A percentile compares a stretch with the other conserved stretches of the same genome.
phyloP scores from a whole-genome alignment of 208 protist species.

The Trypanosomatidae sp. region DNA sequence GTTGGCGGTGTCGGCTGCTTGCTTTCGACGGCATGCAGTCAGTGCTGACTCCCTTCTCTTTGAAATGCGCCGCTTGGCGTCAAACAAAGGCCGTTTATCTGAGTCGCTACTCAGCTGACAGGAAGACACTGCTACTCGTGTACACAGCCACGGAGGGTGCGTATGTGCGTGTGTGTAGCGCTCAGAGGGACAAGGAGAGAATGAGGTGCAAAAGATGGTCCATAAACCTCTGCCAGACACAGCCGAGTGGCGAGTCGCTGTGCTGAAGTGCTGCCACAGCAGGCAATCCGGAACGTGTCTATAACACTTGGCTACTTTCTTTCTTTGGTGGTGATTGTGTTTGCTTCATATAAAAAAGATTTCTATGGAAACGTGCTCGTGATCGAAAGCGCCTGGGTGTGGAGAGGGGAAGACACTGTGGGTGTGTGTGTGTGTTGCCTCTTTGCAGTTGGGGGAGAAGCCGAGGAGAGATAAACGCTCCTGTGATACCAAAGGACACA shows the following conservation, averaged over 20 bases:
- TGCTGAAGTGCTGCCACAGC: background rate
- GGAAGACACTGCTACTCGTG: background rate
- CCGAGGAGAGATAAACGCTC: background rate
- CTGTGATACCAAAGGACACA: background rate
- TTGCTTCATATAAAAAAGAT: background rate
- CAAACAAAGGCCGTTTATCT: background rate
- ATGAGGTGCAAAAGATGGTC: background rate
- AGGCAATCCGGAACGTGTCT: background rate
- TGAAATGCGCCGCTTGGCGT: background rate
- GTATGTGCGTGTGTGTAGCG: background rate
- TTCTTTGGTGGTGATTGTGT: background rate
- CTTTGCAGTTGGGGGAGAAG: background rate
- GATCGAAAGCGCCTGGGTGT: background rate
- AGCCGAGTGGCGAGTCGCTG: background rate
- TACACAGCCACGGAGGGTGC: background rate
- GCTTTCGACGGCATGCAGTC: conserved; percentile 25
- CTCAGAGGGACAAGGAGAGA: background rate
- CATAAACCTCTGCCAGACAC: background rate
- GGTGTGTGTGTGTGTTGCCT: background rate
- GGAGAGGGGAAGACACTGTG: background rate
- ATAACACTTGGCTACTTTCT: background rate
- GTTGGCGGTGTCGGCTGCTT: background rate
- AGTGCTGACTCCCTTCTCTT: background rate
- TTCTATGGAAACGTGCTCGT: background rate
- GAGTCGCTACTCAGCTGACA: background rate